Percentiles rank a stretch among this genome's conserved stretches.
These are phyloP conservation scores for Fagopyrum tataricum DNA, from an alignment of 148 eudicot species.

Conservation along the genomic window DNA sequence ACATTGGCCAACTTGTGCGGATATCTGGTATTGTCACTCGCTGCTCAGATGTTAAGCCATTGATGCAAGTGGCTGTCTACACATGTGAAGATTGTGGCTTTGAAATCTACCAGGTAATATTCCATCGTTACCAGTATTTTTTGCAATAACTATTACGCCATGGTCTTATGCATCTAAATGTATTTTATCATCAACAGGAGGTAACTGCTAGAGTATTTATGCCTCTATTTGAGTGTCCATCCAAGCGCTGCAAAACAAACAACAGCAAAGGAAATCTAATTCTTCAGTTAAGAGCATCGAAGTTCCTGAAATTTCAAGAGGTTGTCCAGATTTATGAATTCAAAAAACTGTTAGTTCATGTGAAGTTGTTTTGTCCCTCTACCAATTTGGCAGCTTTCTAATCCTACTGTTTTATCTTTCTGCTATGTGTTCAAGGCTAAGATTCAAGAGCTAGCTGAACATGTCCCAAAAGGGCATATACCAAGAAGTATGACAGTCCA, in stretches of 20 bases:
- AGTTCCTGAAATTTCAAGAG: constrained; percentile 97
- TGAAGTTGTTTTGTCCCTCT: background rate
- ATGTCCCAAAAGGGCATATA: constrained; percentile 98
- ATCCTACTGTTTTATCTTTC: background rate
- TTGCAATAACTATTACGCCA: background rate
- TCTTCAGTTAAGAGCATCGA: constrained; percentile 94
- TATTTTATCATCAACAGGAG: constrained; percentile 43
- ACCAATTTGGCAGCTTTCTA: background rate
- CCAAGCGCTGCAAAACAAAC: constrained; percentile 62
- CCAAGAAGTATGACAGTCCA: constrained; percentile 95
- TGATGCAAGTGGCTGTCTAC: constrained; percentile 98
- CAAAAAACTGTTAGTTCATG: background rate
- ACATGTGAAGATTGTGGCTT: constrained; percentile 98
- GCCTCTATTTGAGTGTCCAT: constrained; percentile 97
- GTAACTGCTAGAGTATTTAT: constrained; percentile 91
- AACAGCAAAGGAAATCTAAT: constrained; percentile 83
- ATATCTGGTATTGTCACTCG: constrained; percentile 96
- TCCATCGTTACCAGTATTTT: background rate
- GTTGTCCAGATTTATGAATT: constrained; percentile 22
- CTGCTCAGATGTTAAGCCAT: constrained; percentile 95
- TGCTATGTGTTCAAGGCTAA: constrained; percentile 58
- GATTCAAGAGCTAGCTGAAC: constrained; percentile 92
- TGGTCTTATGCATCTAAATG: background rate
- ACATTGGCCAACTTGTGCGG: constrained; percentile 90
- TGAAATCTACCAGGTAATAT: constrained; percentile 93